Base-by-base conservation (phyloP, 306 rosid species). In the Morella rubra region DNA sequence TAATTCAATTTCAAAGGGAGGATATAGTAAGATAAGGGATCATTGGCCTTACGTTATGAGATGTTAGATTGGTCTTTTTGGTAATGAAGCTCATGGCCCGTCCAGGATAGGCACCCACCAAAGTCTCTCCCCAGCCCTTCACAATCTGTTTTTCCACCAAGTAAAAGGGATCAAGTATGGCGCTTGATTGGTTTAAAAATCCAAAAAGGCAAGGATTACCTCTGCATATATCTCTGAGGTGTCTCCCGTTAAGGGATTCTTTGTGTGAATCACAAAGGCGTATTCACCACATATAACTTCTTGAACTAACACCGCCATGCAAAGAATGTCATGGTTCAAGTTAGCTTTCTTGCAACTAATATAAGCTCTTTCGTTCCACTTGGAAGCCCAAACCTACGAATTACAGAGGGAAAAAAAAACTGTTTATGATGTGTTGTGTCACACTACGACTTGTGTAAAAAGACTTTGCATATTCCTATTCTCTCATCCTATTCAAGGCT, bases 311-410 rank as follows among this genome's bases (percentile, higher is more conserved):
- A 80, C 76, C 46, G 82, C 79, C 82, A 80, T 84, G 80, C 84
- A 80, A 37, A 73, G 61, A 65, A 46, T 45, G 10, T 73, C 84
- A 73, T 80, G 80, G 61, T 80, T 68, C 61, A 80, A 58, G 49
- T 73, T 84, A 44, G 76, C 77, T 73, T 76, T 80, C 27, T 44
- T 68, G 64, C 79, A 72, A 61, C 84, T 80, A 69, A 84, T 18
- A 69, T 72, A 76, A 19, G 84, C 84, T 76, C 84, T 60, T 54
- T 80, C 81, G 45, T 84, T 83, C 87, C 87, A 84, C 81, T 76
- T 84, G 68, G 87, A 84, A 66, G 79, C 87, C 87, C 87, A 84
- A 59, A 84, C 84, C 84, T 80, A 61, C 47, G 32, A 53, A 15
- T n/a, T 22, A 75, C 60, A 70, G 72, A 27, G n/a, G 45, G 3